These are phyloP conservation scores for Globisporangium cederbergense DNA, from an alignment of 352 stramenopile genomes.

Conservation along the genomic window DNA sequence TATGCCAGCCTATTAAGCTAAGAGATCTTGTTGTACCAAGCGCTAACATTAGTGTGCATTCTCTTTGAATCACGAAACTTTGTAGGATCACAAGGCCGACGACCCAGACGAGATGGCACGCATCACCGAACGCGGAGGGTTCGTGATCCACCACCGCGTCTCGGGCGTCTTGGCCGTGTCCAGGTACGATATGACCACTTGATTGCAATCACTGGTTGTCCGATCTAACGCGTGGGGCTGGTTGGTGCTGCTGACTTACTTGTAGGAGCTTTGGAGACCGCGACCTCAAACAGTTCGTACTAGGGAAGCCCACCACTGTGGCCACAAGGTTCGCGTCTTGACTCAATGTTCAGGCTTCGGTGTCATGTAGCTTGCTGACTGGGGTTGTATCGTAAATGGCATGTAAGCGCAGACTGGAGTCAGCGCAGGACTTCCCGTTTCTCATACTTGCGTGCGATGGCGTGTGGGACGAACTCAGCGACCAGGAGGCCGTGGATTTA, in stretches of 20 bases:
- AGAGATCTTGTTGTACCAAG: neutral
- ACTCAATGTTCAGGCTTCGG: neutral
- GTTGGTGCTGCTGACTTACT: neutral
- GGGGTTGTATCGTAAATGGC: neutral
- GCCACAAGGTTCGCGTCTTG: conserved; percentile 32
- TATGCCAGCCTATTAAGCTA: neutral
- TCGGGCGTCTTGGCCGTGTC: conserved; percentile 70
- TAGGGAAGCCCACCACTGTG: conserved; percentile 40
- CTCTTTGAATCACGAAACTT: too few species aligned
- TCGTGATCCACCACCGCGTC: conserved; percentile 69
- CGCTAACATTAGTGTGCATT: neutral
- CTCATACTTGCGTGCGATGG: conserved; percentile 78
- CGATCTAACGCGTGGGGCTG: neutral
- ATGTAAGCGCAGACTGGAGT: conserved; percentile 25
- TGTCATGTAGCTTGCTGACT: neutral
- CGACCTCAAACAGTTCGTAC: conserved; percentile 70
- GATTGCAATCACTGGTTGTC: neutral
- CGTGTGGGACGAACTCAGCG: conserved; percentile 71
- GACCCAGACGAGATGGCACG: conserved; percentile 50
- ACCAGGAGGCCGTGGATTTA: conserved; percentile 76
- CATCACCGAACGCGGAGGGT: conserved; percentile 56
- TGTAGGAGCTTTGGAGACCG: conserved; percentile 75
- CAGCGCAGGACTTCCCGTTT: conserved; percentile 50
- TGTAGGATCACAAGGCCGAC: conserved; percentile 70
- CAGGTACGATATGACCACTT: conserved; percentile 29